Base-by-base conservation (phyloP, 352 stramenopile genomes). In the Aphanomyces stellatus region DNA sequence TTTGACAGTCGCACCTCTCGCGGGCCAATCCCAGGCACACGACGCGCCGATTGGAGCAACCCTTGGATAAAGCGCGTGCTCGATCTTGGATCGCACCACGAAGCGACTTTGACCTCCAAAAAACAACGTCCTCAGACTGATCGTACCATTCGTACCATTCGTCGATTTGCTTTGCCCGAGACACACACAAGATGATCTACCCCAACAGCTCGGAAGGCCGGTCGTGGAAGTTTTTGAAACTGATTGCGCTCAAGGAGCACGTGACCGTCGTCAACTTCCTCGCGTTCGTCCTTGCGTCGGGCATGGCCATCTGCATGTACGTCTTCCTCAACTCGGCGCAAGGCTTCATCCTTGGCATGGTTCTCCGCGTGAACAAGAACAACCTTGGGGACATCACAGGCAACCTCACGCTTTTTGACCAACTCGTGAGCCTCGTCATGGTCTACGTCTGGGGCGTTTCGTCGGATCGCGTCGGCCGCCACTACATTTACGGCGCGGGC, bases 211-310 rank as follows among this genome's bases (percentile, higher is more conserved):
- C 51, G 13, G 51, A 60, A 22, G 27, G 28, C 1, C 51, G 51
- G 51, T 43, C 51, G 51, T 60, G 51, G 51, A 60, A 60, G 51
- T 60, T 60, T 31, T n/a, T 60, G 4, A 60, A 60, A 31, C 25
- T 43, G 17, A 24, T 60, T 8, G 28, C 51, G 31, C 25, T 60
- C 28, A 60, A 60, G 31, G 51, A 60, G 31, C 28, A 60, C 28
- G 51, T 60, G 30, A 60, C 51, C 28, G 27, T 11, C 10, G 28
- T 60, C 31, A 60, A 60, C 51, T 60, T 60, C 30, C 17, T 60
- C 17, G 51, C 51, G 30, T 60, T 60, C 31, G 31, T 60, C 51
- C 31, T 60, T 15, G 51, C 51, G 28, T 60, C 51, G 30, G 51
- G 51, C 10, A 28, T 60, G 7, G 51, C 51, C 13, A 60, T 60